Conservation (phyloP, 306 rosid genomes). For the Castanospermum australe region DNA sequence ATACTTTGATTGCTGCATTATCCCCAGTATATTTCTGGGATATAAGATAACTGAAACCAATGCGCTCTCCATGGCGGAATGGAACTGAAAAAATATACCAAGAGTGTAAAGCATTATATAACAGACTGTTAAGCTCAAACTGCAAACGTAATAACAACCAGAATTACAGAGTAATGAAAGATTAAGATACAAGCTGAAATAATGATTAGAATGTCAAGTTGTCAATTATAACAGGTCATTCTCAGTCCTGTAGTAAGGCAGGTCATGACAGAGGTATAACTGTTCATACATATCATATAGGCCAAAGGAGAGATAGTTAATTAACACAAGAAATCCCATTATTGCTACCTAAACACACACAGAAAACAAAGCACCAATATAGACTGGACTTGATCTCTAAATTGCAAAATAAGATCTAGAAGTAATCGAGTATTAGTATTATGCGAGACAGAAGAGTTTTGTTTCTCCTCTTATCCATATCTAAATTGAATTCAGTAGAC, state of each 20-base stretch:
- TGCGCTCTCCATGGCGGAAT: constrained; percentile 96
- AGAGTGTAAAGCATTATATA: constrained; percentile 53
- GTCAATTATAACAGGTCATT: neutral
- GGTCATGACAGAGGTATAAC: neutral
- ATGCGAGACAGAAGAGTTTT: neutral
- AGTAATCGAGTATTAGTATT: neutral
- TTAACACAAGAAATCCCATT: neutral
- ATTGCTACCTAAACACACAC: constrained; percentile 8
- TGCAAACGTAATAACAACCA: constrained; percentile 26
- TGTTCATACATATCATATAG: constrained; percentile 4
- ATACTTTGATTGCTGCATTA: constrained; percentile 59
- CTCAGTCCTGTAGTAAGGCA: neutral
- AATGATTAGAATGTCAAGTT: too few relatives aligned
- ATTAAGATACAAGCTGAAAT: neutral
- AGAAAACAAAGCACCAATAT: constrained; percentile 1
- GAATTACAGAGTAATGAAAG: neutral
- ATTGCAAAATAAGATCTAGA: neutral
- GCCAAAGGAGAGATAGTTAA: constrained; percentile 7
- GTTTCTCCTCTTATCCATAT: neutral
- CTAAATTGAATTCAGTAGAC: neutral
- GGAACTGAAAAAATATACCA: constrained; percentile 77
- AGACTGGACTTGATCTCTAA: neutral
- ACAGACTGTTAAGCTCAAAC: constrained; percentile 35
- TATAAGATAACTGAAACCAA: constrained; percentile 89
- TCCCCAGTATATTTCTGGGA: constrained; percentile 81